These are phyloP conservation scores for Tuber magnatum DNA, from an alignment of 495 filamentous ascomycete species.

Conservation along the genomic window DNA sequence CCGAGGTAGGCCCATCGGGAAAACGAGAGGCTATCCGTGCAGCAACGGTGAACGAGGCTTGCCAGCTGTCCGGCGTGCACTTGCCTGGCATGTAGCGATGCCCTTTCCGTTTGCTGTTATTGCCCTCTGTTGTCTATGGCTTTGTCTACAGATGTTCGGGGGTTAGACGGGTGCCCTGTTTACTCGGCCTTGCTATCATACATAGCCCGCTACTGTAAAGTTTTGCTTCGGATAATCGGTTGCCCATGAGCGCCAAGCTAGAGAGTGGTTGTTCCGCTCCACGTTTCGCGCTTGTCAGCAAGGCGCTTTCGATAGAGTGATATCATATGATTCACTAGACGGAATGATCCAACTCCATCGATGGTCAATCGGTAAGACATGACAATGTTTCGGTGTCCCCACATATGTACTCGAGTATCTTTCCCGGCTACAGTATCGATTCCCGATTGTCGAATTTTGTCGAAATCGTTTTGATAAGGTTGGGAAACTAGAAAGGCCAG, in stretches of 20 bases:
- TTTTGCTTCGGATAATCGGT: neutral
- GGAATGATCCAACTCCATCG: neutral
- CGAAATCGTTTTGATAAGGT: neutral
- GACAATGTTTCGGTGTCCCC: neutral
- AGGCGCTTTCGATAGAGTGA: too few species aligned
- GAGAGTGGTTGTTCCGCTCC: neutral
- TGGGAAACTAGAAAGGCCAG: neutral
- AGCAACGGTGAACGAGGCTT: neutral
- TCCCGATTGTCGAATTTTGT: neutral
- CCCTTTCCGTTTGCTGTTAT: neutral
- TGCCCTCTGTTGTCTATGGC: neutral
- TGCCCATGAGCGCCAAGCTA: neutral
- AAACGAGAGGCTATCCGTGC: neutral
- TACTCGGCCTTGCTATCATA: neutral
- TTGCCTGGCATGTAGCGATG: too few species aligned
- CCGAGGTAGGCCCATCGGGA: neutral
- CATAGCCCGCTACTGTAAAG: neutral
- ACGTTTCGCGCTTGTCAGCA: neutral
- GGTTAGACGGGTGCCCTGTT: neutral
- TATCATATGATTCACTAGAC: neutral
- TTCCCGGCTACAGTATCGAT: neutral
- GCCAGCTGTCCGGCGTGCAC: neutral
- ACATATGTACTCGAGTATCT: neutral
- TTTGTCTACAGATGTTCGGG: neutral
- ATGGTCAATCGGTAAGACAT: neutral